phyloP scores from a whole-genome alignment of 1,284 basidiomycete genomes.

The Sanghuangporus baumii region DNA sequence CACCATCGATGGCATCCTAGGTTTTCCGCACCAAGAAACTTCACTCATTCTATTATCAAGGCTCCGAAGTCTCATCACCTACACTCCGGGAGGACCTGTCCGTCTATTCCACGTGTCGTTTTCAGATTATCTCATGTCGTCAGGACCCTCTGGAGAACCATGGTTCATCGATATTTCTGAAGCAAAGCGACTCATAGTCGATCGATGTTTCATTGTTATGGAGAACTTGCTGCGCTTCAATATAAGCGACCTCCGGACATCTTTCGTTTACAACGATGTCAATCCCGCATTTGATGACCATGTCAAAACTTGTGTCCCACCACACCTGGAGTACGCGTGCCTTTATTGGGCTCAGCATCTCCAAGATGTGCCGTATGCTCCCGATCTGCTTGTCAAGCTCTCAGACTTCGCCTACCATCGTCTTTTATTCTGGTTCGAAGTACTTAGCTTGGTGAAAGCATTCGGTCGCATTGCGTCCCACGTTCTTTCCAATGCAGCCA shows the following conservation, averaged over 20 bases:
- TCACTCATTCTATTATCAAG: background rate
- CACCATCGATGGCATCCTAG: background rate
- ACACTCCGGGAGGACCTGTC: background rate
- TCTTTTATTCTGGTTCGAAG: slow-evolving; percentile 7
- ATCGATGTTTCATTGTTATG: background rate
- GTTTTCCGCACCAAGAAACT: background rate
- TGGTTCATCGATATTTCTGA: background rate
- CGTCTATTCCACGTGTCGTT: background rate
- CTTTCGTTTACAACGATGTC: background rate
- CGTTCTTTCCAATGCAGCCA: background rate
- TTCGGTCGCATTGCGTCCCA: background rate
- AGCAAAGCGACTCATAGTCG: background rate
- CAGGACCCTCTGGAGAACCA: background rate
- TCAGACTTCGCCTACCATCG: slow-evolving; percentile 19
- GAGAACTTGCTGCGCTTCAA: slow-evolving; percentile 2
- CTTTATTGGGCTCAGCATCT: slow-evolving; percentile 5
- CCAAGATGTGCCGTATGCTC: background rate
- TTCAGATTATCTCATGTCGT: background rate
- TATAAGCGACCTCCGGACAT: slow-evolving; percentile 1
- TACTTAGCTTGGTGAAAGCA: slow-evolving; percentile 21
- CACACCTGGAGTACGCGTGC: background rate
- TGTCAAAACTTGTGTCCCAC: background rate
- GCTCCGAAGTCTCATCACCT: background rate
- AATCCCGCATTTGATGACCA: background rate
- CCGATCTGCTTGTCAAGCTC: background rate